Percentiles rank a stretch among this genome's conserved stretches.
Evolutionary conservation across 202 grass and related monocot genomes (phyloP).

Genomic region (Schoenoplectus tabernaemontani): DNA sequence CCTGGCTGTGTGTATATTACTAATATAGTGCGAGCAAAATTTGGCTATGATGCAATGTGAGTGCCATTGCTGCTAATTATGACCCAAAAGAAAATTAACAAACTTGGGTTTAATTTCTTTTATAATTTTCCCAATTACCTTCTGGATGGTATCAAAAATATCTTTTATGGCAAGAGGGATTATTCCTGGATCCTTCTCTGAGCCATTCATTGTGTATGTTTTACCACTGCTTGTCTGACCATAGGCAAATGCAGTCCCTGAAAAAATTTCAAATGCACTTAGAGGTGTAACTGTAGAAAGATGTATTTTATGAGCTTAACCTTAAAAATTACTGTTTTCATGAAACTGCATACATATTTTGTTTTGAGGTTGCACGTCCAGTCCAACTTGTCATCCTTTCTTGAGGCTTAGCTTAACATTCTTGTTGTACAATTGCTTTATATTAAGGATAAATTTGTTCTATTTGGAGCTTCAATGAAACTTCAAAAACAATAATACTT

Average conservation of each 20-base stretch:
- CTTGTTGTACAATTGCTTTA: background rate
- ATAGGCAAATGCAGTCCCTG: slow-evolving; percentile 85
- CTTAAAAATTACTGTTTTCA: background rate
- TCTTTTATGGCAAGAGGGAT: slow-evolving; percentile 68
- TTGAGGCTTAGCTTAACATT: background rate
- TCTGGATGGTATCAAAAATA: slow-evolving; percentile 50
- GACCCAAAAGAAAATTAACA: background rate
- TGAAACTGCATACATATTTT: background rate
- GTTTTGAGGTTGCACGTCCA: background rate
- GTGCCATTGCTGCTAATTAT: background rate
- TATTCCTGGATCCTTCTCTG: slow-evolving; percentile 51
- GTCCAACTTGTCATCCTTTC: background rate
- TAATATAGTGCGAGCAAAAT: too few species aligned
- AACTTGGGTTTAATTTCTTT: background rate
- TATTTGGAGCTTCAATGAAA: background rate
- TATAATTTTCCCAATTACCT: slow-evolving; percentile 33
- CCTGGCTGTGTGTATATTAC: background rate
- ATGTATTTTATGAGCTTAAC: background rate
- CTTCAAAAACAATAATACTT: background rate
- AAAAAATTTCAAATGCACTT: background rate
- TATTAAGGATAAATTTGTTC: background rate
- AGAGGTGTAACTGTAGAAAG: background rate
- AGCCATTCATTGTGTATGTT: slow-evolving; percentile 92
- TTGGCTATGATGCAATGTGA: background rate
- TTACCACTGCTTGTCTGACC: slow-evolving; percentile 97